phyloP scores from a whole-genome alignment of 2,329 filamentous ascomycete species.

The Hypoxylon sp. region DNA sequence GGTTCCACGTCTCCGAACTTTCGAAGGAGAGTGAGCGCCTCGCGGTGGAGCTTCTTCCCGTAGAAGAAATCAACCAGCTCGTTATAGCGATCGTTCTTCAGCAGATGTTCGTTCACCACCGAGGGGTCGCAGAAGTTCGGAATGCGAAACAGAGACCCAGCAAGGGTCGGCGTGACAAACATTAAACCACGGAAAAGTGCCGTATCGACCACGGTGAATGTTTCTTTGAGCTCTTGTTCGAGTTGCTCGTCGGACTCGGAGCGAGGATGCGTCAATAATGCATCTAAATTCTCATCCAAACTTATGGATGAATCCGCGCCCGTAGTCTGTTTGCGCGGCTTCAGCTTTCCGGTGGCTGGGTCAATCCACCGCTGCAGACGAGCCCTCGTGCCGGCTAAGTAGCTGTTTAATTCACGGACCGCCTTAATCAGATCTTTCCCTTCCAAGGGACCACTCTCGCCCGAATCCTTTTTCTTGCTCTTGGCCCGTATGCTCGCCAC shows the following conservation, averaged over 20 bases:
- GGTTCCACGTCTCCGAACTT: constrained; percentile 71
- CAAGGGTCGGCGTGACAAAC: constrained; percentile 85
- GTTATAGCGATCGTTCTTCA: constrained; percentile 87
- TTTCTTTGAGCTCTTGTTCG: constrained; percentile 74
- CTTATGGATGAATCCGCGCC: constrained; percentile 51
- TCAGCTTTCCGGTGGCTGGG: constrained; percentile 69
- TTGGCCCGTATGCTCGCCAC: constrained; percentile 60
- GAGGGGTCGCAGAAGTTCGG: constrained; percentile 97
- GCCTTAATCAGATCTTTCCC: constrained; percentile 86
- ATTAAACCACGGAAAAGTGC: constrained; percentile 95
- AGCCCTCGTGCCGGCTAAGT: constrained; percentile 84
- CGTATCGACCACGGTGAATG: constrained; percentile 88
- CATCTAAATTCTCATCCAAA: constrained; percentile 42
- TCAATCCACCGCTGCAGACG: constrained; percentile 69
- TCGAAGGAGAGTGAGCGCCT: constrained; percentile 82
- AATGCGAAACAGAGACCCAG: constrained; percentile 90
- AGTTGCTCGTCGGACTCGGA: constrained; percentile 67
- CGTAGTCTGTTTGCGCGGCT: constrained; percentile 56
- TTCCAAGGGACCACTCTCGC: constrained; percentile 66
- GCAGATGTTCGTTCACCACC: constrained; percentile 91
- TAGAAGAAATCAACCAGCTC: constrained; percentile 98
- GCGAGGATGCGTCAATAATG: constrained; percentile 52
- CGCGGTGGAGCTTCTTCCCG: constrained; percentile 89
- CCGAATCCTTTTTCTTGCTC: constrained; percentile 42
- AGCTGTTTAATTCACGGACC: constrained; percentile 83